Evolutionary conservation across 2,329 filamentous ascomycete species (phyloP).

Genomic region (Septoria linicola): DNA sequence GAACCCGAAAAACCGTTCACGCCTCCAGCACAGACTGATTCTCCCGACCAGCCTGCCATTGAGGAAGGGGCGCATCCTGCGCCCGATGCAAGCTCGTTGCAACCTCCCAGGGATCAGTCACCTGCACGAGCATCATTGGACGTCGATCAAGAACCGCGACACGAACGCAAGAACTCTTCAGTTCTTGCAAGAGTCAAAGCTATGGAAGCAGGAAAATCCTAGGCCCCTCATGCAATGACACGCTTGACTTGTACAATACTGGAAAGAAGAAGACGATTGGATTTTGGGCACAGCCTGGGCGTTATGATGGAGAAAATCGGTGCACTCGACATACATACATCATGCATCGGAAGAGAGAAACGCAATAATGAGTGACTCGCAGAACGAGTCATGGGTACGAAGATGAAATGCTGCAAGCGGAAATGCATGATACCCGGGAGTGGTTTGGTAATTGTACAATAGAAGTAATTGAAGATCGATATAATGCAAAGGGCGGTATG

Average conservation of each 20-base stretch:
- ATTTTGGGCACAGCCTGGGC: slow-evolving; percentile 1
- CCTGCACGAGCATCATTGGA: slow-evolving; percentile 15
- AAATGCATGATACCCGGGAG: slow-evolving; percentile 2
- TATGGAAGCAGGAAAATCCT: slow-evolving; percentile 23
- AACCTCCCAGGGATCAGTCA: slow-evolving; percentile 3
- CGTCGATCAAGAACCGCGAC: slow-evolving; percentile 10
- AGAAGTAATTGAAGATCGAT: too few species aligned
- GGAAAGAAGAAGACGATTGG: background rate
- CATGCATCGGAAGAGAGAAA: background rate
- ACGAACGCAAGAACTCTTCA: slow-evolving; percentile 26
- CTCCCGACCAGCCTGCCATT: background rate
- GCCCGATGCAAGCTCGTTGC: background rate
- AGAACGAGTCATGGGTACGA: background rate
- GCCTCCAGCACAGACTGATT: background rate
- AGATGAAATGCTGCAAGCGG: background rate
- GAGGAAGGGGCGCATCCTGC: background rate
- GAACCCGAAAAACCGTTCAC: slow-evolving; percentile 14
- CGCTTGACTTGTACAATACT: slow-evolving; percentile 7
- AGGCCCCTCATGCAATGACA: background rate
- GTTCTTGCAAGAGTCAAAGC: slow-evolving; percentile 27
- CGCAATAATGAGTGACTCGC: background rate
- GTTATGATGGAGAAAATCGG: background rate
- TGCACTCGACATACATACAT: background rate
- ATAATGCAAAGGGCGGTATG: too few species aligned
- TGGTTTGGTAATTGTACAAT: background rate